Evolutionary conservation across 2,329 filamentous ascomycete species (phyloP), one percentile per base, ranked within the genome.

Genomic region (Colletotrichum endophyticum): DNA sequence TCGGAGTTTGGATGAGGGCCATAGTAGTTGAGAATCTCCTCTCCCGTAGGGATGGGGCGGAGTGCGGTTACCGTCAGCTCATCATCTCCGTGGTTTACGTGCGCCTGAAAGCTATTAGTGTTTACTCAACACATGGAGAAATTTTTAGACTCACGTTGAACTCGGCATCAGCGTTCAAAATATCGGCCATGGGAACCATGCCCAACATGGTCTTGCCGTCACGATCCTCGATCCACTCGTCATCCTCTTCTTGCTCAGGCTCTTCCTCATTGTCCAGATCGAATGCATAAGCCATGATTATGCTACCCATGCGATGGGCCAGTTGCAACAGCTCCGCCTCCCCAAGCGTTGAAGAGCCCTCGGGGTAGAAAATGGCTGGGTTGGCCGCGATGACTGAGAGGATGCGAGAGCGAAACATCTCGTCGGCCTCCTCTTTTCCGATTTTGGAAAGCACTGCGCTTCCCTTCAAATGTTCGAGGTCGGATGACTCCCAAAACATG

Each of bases 201-300:
- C 94, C 96, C 85, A 98, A 95, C 82, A 90, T 85, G 1, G 87
- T 86, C 78, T 88, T 88, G 11, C 87, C 88, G 4, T 93, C 88
- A 67, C 89, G 88, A 72, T 94, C 92, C 73, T 93, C 92, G 2
- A 94, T 88, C 87, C 93, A 94, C 59, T 91, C 92, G 28, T 92
- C 92, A 8, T 90, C 87, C 15, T 92, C 90, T 3, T 93, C 90
- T 4, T 91, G 88, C 19, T 92, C 91, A 1, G 91, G 88, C 6
- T 92, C 88, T 27, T 92, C 89, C 0, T 86, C 83, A 9, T 87
- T 88, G 64, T 92, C 91, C 8, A 98, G 90, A 79, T 98, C 96
- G 82, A 98, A 98, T 0, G 95, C 95, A 82, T 98, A 98, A 0
- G 95, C 94, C 95, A 98, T 98, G 79, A 98, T 96, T 19, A 94